These are phyloP conservation scores for Cercospora sp. DNA, from an alignment of 2,329 filamentous ascomycete genomes.

Conservation along the genomic window DNA sequence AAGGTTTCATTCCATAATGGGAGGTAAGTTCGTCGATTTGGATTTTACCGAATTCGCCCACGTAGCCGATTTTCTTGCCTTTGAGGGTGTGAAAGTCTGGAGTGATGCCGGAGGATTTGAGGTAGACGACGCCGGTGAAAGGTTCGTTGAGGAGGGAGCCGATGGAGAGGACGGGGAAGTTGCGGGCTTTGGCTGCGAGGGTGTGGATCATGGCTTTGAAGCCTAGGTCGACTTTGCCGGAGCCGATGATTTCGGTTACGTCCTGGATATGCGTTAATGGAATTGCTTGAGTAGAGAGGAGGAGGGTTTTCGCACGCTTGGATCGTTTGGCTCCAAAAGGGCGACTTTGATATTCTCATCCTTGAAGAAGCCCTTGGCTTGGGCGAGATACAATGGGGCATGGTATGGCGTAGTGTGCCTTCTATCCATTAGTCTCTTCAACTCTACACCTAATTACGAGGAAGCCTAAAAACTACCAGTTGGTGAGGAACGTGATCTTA, in stretches of 20 bases:
- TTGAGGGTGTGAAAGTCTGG: slow-evolving; percentile 72
- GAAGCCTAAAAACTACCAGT: slow-evolving; percentile 60
- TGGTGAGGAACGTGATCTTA: slow-evolving; percentile 82
- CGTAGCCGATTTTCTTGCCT: slow-evolving; percentile 76
- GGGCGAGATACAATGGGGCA: slow-evolving; percentile 73
- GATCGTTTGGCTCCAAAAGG: slow-evolving; percentile 74
- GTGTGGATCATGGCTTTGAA: slow-evolving; percentile 87
- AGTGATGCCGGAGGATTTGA: slow-evolving; percentile 72
- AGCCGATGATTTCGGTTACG: slow-evolving; percentile 79
- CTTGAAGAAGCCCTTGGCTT: slow-evolving; percentile 72
- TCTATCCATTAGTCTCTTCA: not conserved
- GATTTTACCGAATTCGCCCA: slow-evolving; percentile 74
- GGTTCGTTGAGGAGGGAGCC: slow-evolving; percentile 76
- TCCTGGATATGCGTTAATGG: slow-evolving; percentile 48
- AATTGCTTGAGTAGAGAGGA: not conserved
- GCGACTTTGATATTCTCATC: slow-evolving; percentile 77
- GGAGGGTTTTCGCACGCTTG: slow-evolving; percentile 55
- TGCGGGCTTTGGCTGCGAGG: slow-evolving; percentile 73
- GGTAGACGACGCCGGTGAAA: slow-evolving; percentile 76
- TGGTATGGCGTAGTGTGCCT: slow-evolving; percentile 84
- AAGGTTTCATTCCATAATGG: slow-evolving; percentile 71
- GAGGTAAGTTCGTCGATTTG: slow-evolving; percentile 73
- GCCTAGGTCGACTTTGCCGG: slow-evolving; percentile 72
- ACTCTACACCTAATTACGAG: not conserved
- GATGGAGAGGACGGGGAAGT: slow-evolving; percentile 71